phyloP scores from a whole-genome alignment of 805 yeast species.

The Starmerella kuoi region DNA sequence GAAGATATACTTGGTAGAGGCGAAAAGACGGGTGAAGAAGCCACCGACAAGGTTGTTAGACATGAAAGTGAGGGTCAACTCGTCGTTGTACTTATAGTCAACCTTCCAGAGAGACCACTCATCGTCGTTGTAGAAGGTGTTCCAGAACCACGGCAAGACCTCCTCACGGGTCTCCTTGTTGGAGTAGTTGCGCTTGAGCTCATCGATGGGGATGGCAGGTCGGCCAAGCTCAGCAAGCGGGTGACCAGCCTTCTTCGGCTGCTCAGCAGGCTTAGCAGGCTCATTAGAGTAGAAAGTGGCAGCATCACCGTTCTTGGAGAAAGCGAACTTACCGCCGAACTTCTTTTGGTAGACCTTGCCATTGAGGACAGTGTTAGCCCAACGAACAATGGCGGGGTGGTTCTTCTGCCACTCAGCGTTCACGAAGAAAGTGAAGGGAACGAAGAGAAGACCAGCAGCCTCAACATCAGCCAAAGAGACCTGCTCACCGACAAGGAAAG shows the following conservation, averaged over 20 bases:
- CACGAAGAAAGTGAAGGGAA: conserved; percentile 36
- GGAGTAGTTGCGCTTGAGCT: conserved; percentile 94
- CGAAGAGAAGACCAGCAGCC: conserved; percentile 37
- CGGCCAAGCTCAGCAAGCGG: conserved; percentile 74
- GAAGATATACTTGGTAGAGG: conserved; percentile 85
- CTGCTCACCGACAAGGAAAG: conserved; percentile 62
- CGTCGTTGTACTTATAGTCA: conserved; percentile 95
- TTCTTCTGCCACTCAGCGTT: conserved; percentile 39
- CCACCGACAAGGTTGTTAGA: conserved; percentile 97
- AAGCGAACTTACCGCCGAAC: conserved; percentile 15
- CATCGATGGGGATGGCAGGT: conserved; percentile 57
- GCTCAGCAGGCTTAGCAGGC: conserved; percentile 24
- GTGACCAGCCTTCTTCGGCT: conserved; percentile 66
- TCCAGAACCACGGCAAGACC: conserved; percentile 97
- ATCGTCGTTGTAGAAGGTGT: conserved; percentile 69
- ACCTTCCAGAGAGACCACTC: conserved; percentile 95
- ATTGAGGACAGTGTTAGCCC: conserved; percentile 46
- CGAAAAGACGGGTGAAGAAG: conserved; percentile 89
- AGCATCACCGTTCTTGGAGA: conserved; percentile 9
- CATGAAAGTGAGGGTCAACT: conserved; percentile 93
- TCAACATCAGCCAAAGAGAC: conserved; percentile 55
- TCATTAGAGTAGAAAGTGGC: conserved; percentile 3
- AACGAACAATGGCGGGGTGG: conserved; percentile 55
- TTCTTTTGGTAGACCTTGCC: conserved; percentile 12
- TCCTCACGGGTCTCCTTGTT: conserved; percentile 91